Evolutionary conservation across 208 protist species (phyloP).

Genomic region (Paratrypanosoma confusum): DNA sequence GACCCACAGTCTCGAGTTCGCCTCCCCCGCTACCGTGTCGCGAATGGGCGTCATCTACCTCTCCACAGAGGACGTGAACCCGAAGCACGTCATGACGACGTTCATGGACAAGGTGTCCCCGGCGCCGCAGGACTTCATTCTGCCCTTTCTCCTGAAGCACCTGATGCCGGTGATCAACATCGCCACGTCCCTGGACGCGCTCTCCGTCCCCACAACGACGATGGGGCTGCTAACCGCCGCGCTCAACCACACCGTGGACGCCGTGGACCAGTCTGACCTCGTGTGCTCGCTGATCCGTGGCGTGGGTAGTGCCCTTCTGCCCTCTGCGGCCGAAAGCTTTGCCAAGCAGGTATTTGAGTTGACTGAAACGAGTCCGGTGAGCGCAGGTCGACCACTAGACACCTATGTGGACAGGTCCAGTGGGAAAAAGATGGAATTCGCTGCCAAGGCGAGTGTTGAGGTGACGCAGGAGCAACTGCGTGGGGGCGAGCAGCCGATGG

Average conservation of each 20-base stretch:
- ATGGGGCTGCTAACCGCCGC: slow-evolving; percentile 87
- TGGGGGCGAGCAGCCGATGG: slow-evolving; percentile 32
- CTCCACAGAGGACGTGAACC: slow-evolving; percentile 88
- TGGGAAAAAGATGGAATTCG: slow-evolving; percentile 47
- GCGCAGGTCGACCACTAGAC: slow-evolving; percentile 74
- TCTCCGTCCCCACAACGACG: slow-evolving; percentile 78
- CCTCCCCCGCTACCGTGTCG: slow-evolving; percentile 98
- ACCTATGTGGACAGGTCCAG: slow-evolving; percentile 60
- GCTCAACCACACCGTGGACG: slow-evolving; percentile 45
- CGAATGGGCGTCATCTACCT: slow-evolving; percentile 95
- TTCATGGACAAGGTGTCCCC: slow-evolving; percentile 44
- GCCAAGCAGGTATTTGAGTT: slow-evolving; percentile 75
- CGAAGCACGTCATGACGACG: slow-evolving; percentile 73
- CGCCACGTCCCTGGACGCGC: slow-evolving; percentile 41
- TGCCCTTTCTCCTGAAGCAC: slow-evolving; percentile 74
- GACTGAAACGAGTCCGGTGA: slow-evolving; percentile 60
- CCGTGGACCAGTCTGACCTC: slow-evolving; percentile 60
- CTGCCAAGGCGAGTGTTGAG: slow-evolving; percentile 32
- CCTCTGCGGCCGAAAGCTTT: slow-evolving; percentile 44
- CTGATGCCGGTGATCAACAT: slow-evolving; percentile 64
- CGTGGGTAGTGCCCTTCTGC: slow-evolving; percentile 36
- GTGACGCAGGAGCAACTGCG: slow-evolving; percentile 52
- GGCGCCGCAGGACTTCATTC: slow-evolving; percentile 26
- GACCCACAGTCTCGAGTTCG: slow-evolving; percentile 94
- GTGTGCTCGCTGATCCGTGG: slow-evolving; percentile 54